Base-by-base conservation (phyloP, 345 rosid genomes). In the Pistacia vera region DNA sequence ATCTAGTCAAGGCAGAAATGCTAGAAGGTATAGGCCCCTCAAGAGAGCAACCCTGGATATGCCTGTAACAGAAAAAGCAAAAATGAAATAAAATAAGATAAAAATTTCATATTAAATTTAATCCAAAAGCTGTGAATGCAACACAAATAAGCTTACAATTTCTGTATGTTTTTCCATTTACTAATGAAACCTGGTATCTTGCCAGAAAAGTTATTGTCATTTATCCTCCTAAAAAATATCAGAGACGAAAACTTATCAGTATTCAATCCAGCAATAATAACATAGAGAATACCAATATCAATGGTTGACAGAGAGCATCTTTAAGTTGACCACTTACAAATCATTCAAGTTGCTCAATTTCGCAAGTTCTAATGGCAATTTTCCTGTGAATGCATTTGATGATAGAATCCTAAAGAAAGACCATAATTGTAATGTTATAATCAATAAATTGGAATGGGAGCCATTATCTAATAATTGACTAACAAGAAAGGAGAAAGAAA, bases 1-100 rank as follows among this genome's bases (percentile, higher is more conserved):
- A 82, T 74, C 79, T 85, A 51, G 88, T 90, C 75, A 91, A 79
- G 51, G 84, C 77, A 41, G 95, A 86, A 60, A 92, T 86, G 85
- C 76, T 88, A 11, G 93, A 85, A 81, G 98, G 97, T 73, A 92
- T 85, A 0, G 97, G 97, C 46, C 97, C 97, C 79, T 88, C 89
- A 41, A 95, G 88, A 80, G 85, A 85, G 79, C 86, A 82, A 80
- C 98, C 98, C 63, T 83, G 89, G 57, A 92, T 85, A 59, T 92
- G 92, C 86, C 98, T 95, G 90, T 70, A 84, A 49, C 64, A 84
- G 54, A 33, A 65, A 14, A 60, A 41, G 6, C 46, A 41, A 30
- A 36, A 20, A 44, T 67, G 41, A 69, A 71, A 55, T 51, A 62
- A 59, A 10, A 5, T 41, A 41, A 41, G 46, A 41, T 41, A 41